phyloP scores from a whole-genome alignment of 179 eudicot genomes.

The Vitellaria paradoxa region DNA sequence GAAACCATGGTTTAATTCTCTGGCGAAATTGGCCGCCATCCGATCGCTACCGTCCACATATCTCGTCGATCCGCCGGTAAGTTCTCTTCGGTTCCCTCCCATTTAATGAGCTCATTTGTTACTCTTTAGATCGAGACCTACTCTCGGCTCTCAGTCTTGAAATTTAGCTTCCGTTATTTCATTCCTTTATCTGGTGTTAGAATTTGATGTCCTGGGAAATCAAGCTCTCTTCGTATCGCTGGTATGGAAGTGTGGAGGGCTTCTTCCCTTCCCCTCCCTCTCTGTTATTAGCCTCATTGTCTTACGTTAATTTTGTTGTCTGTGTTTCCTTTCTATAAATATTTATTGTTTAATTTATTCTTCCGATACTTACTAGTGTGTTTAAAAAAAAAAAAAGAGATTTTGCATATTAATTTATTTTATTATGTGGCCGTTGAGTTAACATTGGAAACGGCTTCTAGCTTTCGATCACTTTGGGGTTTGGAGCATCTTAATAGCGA shows the following conservation, averaged over 20 bases:
- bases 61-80: slow-evolving; percentile 6
- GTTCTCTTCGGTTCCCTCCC: slow-evolving; percentile 8
- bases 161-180: not conserved
- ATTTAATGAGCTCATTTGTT: not conserved
- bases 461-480: no score
- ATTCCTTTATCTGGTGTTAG: not conserved
- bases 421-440: not conserved
- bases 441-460: not conserved
- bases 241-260: slow-evolving; percentile 1
- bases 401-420: no score
- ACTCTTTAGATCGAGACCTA: slow-evolving; percentile 14
- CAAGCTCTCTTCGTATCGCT: not conserved
- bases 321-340: no score
- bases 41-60: not conserved
- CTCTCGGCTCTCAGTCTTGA: not conserved
- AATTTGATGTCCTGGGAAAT: not conserved
- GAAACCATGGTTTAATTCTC: slow-evolving; percentile 19
- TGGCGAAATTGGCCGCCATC: slow-evolving; percentile 13
- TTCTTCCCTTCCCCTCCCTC: no score
- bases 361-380: no score
- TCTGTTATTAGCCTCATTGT: no score
- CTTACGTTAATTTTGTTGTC: no score
- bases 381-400: no score
- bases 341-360: no score
- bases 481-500: no score